phyloP scores from a whole-genome alignment of 768 basidiomycete species.

The Naganishia kalamii region DNA sequence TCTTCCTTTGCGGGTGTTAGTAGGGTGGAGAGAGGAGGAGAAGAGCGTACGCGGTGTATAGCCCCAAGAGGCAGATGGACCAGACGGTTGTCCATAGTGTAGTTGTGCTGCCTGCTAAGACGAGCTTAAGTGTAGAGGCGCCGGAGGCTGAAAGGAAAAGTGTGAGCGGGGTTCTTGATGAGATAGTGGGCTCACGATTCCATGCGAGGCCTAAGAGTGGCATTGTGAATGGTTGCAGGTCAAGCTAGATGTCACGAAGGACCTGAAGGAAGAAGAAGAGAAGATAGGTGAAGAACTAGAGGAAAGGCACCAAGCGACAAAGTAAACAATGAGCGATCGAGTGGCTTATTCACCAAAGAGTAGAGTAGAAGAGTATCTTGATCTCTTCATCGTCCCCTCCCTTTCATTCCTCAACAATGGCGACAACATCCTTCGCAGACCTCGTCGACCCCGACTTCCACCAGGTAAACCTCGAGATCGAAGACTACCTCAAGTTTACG shows the following conservation, averaged over 20 bases:
- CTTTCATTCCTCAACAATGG: no score
- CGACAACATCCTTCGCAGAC: slow-evolving; percentile 36
- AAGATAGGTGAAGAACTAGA: neutral
- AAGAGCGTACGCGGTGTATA: slow-evolving; percentile 55
- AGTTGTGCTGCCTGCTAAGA: slow-evolving; percentile 35
- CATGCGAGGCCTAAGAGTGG: neutral
- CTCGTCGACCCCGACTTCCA: slow-evolving; percentile 84
- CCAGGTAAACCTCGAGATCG: slow-evolving; percentile 80
- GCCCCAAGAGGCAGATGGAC: slow-evolving; percentile 63
- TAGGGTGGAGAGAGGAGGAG: slow-evolving; percentile 1
- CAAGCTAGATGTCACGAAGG: neutral
- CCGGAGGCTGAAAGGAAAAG: neutral
- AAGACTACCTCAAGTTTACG: slow-evolving; percentile 71
- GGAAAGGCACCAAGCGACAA: slow-evolving; percentile 10
- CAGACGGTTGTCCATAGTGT: slow-evolving; percentile 59
- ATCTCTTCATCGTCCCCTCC: no score
- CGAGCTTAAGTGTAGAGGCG: slow-evolving; percentile 23
- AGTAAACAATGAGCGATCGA: slow-evolving; percentile 14
- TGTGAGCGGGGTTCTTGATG: neutral
- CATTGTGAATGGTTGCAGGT: neutral
- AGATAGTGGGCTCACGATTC: slow-evolving; percentile 13
- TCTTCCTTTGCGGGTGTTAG: slow-evolving; percentile 53
- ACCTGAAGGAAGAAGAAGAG: no score
- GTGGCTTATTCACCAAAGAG: neutral
- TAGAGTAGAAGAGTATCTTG: no score